Base-by-base conservation (phyloP, 1,139 yeast species). In the Magnusiomyces fungicola region DNA sequence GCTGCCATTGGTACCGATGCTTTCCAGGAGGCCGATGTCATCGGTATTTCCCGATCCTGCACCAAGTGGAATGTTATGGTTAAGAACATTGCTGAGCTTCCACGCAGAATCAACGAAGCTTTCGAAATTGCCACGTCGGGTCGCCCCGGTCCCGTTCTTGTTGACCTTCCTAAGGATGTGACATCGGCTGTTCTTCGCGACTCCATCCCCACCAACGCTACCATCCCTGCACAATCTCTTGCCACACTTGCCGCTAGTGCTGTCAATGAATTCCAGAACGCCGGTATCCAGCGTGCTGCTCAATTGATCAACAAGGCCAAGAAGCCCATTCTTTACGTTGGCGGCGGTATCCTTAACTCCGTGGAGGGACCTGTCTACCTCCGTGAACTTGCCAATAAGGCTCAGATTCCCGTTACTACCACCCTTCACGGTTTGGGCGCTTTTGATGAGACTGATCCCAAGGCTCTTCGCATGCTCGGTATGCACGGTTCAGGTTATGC, bases 1-100 rank as follows among this genome's bases (percentile, higher is more conserved):
- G 72, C 83, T 49, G 92, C 96, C 47, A 90, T 92, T 62, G 98
- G 98, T 62, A 89, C 97, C 21, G 98, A 92, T 69, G 95, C 97
- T 37, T 92, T 92, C 82, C 98, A 92, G 73, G 98, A 92, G 73
- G 98, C 98, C 45, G 98, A 92, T 65, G 95, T 92, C 50, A 80
- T 92, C 47, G 98, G 98, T 61, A 92, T 92, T 62, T 87, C 97
- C 5, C 80, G 98, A 68, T 82, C 96, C 14, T 92, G 98, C 74
- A 89, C 98, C 53, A 92, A 92, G 69, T 92, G 98, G 98, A 94
- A 94, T 66, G 97, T 90, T 42, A 92, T 92, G 97, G 97, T 92
- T 52, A 92, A 87, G 69, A 80, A 80, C 65, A 92, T 92, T 52
- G 92, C 90, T 50, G 98, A 92, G 70, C 75, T 92, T 60, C 98